Evolutionary conservation across 768 basidiomycete species (phyloP).

Genomic region (Hysterangium stoloniferum): DNA sequence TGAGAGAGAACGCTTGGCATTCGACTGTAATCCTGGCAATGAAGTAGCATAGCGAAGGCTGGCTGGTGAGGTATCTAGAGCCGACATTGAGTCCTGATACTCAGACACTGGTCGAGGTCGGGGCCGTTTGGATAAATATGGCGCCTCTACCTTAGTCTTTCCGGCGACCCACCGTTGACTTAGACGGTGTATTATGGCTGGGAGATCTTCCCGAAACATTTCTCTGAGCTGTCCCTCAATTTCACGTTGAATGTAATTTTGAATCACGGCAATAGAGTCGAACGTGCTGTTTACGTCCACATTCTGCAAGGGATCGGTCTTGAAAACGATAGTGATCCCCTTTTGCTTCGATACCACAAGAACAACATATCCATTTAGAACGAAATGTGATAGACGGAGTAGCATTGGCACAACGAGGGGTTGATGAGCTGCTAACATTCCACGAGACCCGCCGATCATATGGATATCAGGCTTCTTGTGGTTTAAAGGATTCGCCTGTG

Average conservation of each 20-base stretch:
- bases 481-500: slow-evolving; percentile 88
- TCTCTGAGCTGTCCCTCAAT: slow-evolving; percentile 95
- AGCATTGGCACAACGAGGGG: slow-evolving; percentile 98
- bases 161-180: slow-evolving; percentile 84
- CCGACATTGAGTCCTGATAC: slow-evolving; percentile 29
- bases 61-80: slow-evolving; percentile 30
- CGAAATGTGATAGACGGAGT: slow-evolving; percentile 91
- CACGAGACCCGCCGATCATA: slow-evolving; percentile 70
- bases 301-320: slow-evolving; percentile 96
- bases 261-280: slow-evolving; percentile 95
- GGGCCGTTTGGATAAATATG: slow-evolving; percentile 59
- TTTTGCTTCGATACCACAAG: slow-evolving; percentile 96
- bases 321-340: slow-evolving; percentile 98
- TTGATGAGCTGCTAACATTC: slow-evolving; percentile 90
- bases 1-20: slow-evolving; percentile 9
- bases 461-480: slow-evolving; percentile 89
- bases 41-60: slow-evolving; percentile 10
- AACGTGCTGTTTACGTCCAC: slow-evolving; percentile 98
- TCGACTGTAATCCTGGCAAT: not conserved
- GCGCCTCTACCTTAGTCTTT: slow-evolving; percentile 81
- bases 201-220: slow-evolving; percentile 96
- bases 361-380: slow-evolving; percentile 91
- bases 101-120: slow-evolving; percentile 25
- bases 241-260: slow-evolving; percentile 95
- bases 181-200: slow-evolving; percentile 92